These are phyloP conservation scores for Phytophthora hibernalis DNA, from an alignment of 352 stramenopile genomes.

Conservation along the genomic window DNA sequence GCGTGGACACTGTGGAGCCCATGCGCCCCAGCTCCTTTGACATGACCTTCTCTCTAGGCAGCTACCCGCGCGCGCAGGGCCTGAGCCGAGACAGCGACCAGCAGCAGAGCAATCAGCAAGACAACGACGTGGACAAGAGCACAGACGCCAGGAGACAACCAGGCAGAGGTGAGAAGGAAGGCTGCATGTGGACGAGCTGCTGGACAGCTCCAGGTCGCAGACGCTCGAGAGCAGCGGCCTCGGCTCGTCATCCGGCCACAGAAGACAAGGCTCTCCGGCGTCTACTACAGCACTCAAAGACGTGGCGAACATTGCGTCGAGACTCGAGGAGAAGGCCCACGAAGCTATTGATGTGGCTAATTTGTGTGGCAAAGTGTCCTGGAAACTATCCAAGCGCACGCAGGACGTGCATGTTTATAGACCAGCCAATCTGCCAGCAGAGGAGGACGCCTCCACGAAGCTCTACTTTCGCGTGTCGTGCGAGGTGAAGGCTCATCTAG, in stretches of 20 bases:
- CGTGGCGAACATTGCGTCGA: constrained; percentile 58
- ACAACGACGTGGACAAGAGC: constrained; percentile 26
- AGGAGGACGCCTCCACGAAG: constrained; percentile 59
- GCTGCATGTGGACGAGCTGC: constrained; percentile 54
- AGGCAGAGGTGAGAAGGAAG: constrained; percentile 54
- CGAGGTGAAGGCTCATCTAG: constrained; percentile 81
- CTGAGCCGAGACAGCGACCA: constrained; percentile 39
- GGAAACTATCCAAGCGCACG: constrained; percentile 76
- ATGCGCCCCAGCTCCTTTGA: constrained; percentile 90
- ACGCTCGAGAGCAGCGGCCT: constrained; percentile 21
- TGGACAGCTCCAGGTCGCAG: constrained; percentile 25
- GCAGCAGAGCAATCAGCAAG: constrained; percentile 33
- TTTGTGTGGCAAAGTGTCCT: constrained; percentile 65
- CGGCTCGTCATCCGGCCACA: constrained; percentile 15
- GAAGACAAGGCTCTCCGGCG: constrained; percentile 33
- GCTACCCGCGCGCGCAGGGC: constrained; percentile 41
- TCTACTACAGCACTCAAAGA: constrained; percentile 45
- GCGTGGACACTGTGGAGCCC: constrained; percentile 82
- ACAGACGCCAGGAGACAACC: constrained; percentile 11
- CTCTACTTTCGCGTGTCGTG: constrained; percentile 87
- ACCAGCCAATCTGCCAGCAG: constrained; percentile 45
- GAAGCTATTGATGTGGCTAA: constrained; percentile 68
- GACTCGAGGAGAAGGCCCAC: constrained; percentile 79
- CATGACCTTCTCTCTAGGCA: constrained; percentile 85
- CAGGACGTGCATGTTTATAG: constrained; percentile 87